Evolutionary conservation across 345 rosid species (phyloP).

Genomic region (Rhodomyrtus tomentosa): DNA sequence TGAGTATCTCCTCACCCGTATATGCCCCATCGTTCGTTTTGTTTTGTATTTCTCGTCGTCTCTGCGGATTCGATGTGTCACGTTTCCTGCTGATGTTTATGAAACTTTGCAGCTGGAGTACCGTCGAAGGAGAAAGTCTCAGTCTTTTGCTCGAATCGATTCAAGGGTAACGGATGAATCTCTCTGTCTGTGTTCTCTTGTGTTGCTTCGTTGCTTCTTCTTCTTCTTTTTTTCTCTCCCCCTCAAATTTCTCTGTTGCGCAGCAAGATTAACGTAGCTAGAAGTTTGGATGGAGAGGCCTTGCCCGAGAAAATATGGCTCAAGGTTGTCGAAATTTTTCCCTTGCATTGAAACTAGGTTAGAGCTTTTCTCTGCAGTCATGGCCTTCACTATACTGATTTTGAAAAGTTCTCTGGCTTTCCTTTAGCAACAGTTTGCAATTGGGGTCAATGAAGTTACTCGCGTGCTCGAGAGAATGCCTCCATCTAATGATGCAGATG

Average conservation of each 20-base stretch:
- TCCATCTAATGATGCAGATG: slow-evolving; percentile 9
- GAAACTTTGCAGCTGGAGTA: slow-evolving; percentile 7
- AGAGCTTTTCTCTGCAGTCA: background rate
- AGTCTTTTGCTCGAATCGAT: slow-evolving; percentile 35
- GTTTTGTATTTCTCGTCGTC: background rate
- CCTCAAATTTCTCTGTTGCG: background rate
- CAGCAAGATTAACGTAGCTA: slow-evolving; percentile 45
- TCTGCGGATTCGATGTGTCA: background rate
- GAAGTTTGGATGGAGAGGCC: slow-evolving; percentile 26
- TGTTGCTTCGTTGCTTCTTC: background rate
- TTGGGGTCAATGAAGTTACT: slow-evolving; percentile 86
- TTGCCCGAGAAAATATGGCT: slow-evolving; percentile 72
- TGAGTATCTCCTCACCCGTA: background rate
- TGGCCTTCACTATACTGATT: background rate
- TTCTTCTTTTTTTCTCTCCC: background rate
- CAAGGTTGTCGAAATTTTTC: slow-evolving; percentile 27
- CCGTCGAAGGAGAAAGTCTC: slow-evolving; percentile 50
- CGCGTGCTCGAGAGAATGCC: slow-evolving; percentile 68
- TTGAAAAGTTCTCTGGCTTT: background rate
- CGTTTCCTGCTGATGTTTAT: background rate
- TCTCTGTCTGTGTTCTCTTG: background rate
- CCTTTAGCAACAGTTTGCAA: slow-evolving; percentile 59
- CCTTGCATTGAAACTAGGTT: background rate
- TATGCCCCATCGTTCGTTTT: background rate
- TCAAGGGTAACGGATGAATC: slow-evolving; percentile 23